Percentiles rank a stretch among this genome's conserved stretches.
Conservation (phyloP, 129 eudicot species). For the Chrysanthemum lavandulifolium region DNA sequence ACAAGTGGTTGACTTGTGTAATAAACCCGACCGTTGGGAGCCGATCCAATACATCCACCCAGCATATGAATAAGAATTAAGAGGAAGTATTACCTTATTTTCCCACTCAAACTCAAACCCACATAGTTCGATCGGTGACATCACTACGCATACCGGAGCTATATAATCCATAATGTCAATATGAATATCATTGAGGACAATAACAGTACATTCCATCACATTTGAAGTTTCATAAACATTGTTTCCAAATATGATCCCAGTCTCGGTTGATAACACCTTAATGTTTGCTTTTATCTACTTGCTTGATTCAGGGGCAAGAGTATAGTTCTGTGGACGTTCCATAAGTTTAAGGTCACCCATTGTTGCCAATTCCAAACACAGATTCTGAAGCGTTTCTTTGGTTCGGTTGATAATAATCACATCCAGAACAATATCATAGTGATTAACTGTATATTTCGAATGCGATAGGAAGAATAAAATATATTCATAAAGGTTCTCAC, state of each 20-base stretch:
- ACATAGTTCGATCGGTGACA: slow-evolving; percentile 85
- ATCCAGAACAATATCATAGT: slow-evolving; percentile 58
- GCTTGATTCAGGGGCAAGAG: slow-evolving; percentile 91
- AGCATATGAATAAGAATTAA: no score
- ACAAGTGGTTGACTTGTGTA: no score
- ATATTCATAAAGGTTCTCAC: slow-evolving; percentile 35
- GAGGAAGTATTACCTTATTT: slow-evolving; percentile 63
- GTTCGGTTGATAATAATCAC: slow-evolving; percentile 80
- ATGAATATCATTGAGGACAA: slow-evolving; percentile 78
- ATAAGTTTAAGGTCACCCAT: slow-evolving; percentile 98
- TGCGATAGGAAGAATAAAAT: neutral
- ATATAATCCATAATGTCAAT: slow-evolving; percentile 85
- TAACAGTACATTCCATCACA: slow-evolving; percentile 78
- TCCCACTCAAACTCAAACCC: slow-evolving; percentile 99
- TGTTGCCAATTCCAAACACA: slow-evolving; percentile 94
- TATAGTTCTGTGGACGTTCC: slow-evolving; percentile 93
- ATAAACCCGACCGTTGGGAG: no score
- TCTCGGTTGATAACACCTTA: slow-evolving; percentile 95
- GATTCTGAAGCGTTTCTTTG: slow-evolving; percentile 85
- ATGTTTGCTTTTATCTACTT: slow-evolving; percentile 90
- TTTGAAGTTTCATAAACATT: slow-evolving; percentile 90
- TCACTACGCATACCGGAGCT: slow-evolving; percentile 94
- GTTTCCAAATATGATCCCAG: slow-evolving; percentile 93
- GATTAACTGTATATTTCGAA: neutral
- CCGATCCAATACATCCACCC: no score